Evolutionary conservation across 345 rosid species (phyloP).

Genomic region (Populus pruinosa): DNA sequence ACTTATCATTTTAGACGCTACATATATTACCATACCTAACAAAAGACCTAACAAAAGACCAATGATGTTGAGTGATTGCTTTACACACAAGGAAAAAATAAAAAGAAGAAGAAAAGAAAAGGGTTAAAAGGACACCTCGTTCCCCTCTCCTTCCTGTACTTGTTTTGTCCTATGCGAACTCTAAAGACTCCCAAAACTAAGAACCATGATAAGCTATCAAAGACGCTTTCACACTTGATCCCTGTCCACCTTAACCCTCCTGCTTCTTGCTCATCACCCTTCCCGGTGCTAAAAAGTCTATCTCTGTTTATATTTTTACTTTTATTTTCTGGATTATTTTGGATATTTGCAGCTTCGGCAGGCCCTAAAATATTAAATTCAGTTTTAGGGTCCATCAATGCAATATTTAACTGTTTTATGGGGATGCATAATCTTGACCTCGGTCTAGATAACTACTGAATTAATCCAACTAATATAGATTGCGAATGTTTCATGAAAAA

Average conservation of each 20-base stretch:
- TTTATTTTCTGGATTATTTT: not conserved
- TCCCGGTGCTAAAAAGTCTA: not conserved
- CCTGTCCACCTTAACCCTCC: not conserved
- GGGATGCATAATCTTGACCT: not conserved
- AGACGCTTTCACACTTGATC: not conserved
- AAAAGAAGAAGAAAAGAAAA: not conserved
- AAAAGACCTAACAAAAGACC: not conserved
- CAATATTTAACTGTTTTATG: not conserved
- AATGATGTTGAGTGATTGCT: not conserved
- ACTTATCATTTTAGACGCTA: not conserved
- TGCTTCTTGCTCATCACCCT: not conserved
- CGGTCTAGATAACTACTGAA: no score
- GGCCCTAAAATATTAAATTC: not conserved
- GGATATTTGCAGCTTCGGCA: not conserved
- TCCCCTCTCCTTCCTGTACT: not conserved
- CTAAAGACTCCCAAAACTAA: not conserved
- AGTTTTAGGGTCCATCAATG: not conserved
- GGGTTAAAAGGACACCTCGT: not conserved
- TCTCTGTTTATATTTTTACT: not conserved
- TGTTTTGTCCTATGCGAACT: not conserved
- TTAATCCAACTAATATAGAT: not conserved
- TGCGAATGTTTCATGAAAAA: no score
- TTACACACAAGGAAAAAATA: not conserved
- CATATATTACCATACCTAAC: not conserved
- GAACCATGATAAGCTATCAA: not conserved